Evolutionary conservation across 768 basidiomycete genomes (phyloP).

Genomic region (Boletus reticuloceps): DNA sequence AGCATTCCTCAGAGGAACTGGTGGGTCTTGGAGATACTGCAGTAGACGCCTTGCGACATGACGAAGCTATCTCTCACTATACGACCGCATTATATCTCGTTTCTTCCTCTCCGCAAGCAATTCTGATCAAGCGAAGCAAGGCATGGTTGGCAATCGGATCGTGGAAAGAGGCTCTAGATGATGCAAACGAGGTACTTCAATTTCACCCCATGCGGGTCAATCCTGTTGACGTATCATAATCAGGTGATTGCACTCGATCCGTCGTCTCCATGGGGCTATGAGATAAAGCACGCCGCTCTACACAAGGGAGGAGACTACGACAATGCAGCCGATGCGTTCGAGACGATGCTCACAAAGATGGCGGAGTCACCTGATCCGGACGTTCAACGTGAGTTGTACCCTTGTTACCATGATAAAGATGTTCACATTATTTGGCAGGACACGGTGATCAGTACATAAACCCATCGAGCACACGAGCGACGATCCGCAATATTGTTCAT

Average conservation of each 20-base stretch:
- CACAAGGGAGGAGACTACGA: not conserved
- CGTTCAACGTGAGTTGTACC: no score
- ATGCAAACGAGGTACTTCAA: not conserved
- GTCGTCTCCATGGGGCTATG: not conserved
- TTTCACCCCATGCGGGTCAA: no score
- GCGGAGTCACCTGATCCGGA: no score
- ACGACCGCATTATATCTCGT: not conserved
- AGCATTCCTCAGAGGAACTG: not conserved
- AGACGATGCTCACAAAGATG: not conserved
- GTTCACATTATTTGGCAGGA: no score
- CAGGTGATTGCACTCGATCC: not conserved
- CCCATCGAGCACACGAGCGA: no score
- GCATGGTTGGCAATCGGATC: not conserved
- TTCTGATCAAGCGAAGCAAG: not conserved
- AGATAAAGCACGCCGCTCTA: not conserved
- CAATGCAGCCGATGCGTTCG: not conserved
- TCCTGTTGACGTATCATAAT: no score
- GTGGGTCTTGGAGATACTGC: not conserved
- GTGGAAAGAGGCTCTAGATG: not conserved
- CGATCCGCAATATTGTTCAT: no score
- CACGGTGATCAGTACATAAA: no score
- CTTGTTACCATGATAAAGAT: no score
- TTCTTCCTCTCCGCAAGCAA: not conserved
- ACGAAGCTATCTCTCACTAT: not conserved
- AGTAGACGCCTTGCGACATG: not conserved